Evolutionary conservation across 2,329 filamentous ascomycete genomes (phyloP).

Genomic region (Beauveria scarabaeidicola): DNA sequence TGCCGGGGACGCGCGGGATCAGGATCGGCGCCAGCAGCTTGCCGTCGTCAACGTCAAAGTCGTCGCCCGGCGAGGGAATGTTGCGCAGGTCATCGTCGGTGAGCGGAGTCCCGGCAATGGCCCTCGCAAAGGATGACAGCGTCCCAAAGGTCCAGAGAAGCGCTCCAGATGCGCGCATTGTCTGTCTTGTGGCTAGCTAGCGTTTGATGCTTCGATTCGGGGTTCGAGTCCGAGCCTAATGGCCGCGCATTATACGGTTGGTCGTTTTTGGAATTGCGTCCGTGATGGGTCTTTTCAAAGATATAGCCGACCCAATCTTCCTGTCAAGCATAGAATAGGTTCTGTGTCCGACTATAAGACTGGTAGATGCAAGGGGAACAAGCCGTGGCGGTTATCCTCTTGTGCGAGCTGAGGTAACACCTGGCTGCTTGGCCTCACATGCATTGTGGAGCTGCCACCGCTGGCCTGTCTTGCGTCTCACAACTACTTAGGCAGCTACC

Average conservation of each 20-base stretch:
- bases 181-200: background rate
- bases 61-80: conserved; percentile 62
- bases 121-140: conserved; percentile 17
- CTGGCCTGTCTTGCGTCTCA: background rate
- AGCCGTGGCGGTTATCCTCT: background rate
- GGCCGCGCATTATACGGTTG: background rate
- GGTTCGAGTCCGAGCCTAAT: background rate
- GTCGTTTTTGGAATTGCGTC: background rate
- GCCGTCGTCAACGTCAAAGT: conserved; percentile 72
- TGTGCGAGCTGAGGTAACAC: background rate
- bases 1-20: conserved; percentile 80
- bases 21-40: conserved; percentile 78
- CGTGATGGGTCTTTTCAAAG: background rate
- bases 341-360: background rate
- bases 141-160: conserved; percentile 9
- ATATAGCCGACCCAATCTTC: background rate
- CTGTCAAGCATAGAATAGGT: background rate
- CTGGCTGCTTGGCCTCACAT: background rate
- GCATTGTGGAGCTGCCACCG: background rate
- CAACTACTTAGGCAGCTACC: no score
- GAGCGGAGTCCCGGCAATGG: conserved; percentile 42
- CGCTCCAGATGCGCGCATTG: conserved; percentile 4
- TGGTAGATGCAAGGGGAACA: background rate
- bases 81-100: conserved; percentile 65
- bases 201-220: background rate